Percentiles rank a stretch among this genome's conserved stretches.
phyloP scores from a whole-genome alignment of 805 yeast species.

The Hanseniaspora clermontiae region DNA sequence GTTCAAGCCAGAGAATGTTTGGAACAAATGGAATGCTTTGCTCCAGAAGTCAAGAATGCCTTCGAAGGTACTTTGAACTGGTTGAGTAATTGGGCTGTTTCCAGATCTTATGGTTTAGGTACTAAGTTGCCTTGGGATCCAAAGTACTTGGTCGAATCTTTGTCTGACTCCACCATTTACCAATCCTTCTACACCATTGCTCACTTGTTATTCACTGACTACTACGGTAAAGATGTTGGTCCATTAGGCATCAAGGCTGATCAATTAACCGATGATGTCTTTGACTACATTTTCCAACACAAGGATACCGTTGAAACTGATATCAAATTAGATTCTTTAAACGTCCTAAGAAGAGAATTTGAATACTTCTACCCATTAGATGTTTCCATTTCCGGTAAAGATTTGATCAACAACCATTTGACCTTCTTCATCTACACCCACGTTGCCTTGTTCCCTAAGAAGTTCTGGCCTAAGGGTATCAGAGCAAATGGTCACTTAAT shows the following conservation, averaged over 20 bases:
- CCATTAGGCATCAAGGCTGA: conserved; percentile 62
- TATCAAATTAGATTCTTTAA: conserved; percentile 55
- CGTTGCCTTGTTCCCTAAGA: conserved; percentile 82
- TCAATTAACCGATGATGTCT: conserved; percentile 83
- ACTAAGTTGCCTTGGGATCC: conserved; percentile 95
- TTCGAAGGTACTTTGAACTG: conserved; percentile 90
- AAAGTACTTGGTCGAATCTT: conserved; percentile 80
- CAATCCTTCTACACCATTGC: conserved; percentile 88
- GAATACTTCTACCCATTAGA: conserved; percentile 95
- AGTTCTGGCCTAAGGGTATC: conserved; percentile 86
- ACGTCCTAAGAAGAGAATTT: conserved; percentile 77
- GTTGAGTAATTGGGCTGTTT: conserved; percentile 97
- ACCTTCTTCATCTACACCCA: conserved; percentile 90
- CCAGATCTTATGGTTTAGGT: conserved; percentile 93
- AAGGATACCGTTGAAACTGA: conserved; percentile 41
- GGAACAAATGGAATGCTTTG: conserved; percentile 59
- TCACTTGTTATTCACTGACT: conserved; percentile 76
- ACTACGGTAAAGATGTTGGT: conserved; percentile 67
- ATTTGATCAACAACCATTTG: conserved; percentile 91
- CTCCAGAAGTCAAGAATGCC: conserved; percentile 75
- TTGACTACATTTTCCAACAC: conserved; percentile 77
- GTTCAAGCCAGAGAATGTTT: conserved; percentile 68
- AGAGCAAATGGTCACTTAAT: conserved; percentile 92
- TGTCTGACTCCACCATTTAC: conserved; percentile 91
- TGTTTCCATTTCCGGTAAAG: conserved; percentile 86